These are phyloP conservation scores for Cytospora mali DNA, from an alignment of 2,329 filamentous ascomycete genomes.

Conservation along the genomic window DNA sequence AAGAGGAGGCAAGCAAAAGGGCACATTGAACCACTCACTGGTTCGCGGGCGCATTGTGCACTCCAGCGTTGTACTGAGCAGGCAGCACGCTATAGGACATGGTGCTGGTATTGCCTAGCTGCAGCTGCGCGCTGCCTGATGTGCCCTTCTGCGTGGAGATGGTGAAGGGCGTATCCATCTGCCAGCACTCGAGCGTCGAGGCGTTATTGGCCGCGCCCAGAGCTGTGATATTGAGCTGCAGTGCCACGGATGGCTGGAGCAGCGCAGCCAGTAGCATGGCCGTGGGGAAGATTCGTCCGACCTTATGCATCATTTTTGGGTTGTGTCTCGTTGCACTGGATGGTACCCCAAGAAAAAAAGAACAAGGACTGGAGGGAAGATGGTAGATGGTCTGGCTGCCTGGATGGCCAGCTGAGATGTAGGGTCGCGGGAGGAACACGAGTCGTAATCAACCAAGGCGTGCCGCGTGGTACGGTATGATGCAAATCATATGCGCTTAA, in stretches of 20 bases:
- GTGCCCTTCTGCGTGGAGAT: constrained; percentile 38
- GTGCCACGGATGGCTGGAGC: constrained; percentile 3
- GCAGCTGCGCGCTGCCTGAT: constrained; percentile 35
- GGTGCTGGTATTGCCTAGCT: constrained; percentile 39
- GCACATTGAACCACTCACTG: constrained; percentile 39
- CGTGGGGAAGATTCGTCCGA: constrained; percentile 2
- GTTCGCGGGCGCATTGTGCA: constrained; percentile 45
- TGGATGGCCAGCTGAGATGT: constrained; percentile 14
- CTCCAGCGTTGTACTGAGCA: constrained; percentile 41
- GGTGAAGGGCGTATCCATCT: constrained; percentile 41
- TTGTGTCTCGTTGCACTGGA: background rate
- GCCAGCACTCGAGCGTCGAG: constrained; percentile 49
- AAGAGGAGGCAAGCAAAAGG: background rate
- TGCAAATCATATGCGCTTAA: background rate
- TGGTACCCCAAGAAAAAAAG: background rate
- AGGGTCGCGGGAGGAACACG: background rate
- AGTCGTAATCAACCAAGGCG: background rate
- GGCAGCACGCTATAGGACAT: constrained; percentile 42
- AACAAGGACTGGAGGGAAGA: background rate
- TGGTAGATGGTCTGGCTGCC: no score
- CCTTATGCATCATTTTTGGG: constrained; percentile 5
- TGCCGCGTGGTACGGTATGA: background rate
- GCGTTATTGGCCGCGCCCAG: constrained; percentile 39
- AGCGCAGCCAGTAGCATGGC: constrained; percentile 5
- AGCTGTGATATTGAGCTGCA: constrained; percentile 44